phyloP scores from a whole-genome alignment of 2,329 filamentous ascomycete species.

The Fusarium avenaceum region DNA sequence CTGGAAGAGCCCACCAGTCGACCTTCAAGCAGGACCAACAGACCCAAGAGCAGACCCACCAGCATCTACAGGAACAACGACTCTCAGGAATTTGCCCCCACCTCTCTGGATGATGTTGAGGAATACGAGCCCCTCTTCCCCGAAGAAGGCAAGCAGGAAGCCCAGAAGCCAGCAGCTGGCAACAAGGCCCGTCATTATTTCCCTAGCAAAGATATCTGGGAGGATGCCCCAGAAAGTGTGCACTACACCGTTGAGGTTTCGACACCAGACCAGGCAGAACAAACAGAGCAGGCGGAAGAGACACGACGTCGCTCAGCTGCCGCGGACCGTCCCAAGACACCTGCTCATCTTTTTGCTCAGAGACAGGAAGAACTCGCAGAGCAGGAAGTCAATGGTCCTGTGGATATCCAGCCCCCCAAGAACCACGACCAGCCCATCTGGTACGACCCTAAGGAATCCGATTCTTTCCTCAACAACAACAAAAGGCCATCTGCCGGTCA shows the following conservation, averaged over 20 bases:
- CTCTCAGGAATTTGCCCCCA: slow-evolving; percentile 68
- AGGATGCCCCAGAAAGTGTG: slow-evolving; percentile 90
- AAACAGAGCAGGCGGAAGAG: slow-evolving; percentile 58
- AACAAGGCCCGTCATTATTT: slow-evolving; percentile 77
- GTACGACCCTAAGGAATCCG: slow-evolving; percentile 60
- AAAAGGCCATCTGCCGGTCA: slow-evolving; percentile 70
- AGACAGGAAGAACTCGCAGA: slow-evolving; percentile 76
- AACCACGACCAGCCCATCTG: slow-evolving; percentile 58
- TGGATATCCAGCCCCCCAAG: slow-evolving; percentile 49
- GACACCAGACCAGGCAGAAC: slow-evolving; percentile 71
- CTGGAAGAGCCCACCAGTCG: slow-evolving; percentile 71
- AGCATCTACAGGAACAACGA: slow-evolving; percentile 70
- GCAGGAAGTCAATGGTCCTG: slow-evolving; percentile 58
- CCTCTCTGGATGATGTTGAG: slow-evolving; percentile 86
- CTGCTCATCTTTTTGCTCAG: slow-evolving; percentile 75
- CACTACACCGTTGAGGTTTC: slow-evolving; percentile 85
- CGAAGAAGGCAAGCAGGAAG: slow-evolving; percentile 74
- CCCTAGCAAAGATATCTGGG: slow-evolving; percentile 96
- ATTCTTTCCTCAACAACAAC: slow-evolving; percentile 60
- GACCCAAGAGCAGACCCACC: slow-evolving; percentile 61
- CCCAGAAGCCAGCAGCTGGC: slow-evolving; percentile 55
- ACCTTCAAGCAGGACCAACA: slow-evolving; percentile 63
- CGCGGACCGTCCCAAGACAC: slow-evolving; percentile 64
- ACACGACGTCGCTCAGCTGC: slow-evolving; percentile 52
- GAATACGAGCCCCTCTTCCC: slow-evolving; percentile 97